Base-by-base conservation (phyloP, 1,284 basidiomycete genomes). In the Termitomyces sp. region DNA sequence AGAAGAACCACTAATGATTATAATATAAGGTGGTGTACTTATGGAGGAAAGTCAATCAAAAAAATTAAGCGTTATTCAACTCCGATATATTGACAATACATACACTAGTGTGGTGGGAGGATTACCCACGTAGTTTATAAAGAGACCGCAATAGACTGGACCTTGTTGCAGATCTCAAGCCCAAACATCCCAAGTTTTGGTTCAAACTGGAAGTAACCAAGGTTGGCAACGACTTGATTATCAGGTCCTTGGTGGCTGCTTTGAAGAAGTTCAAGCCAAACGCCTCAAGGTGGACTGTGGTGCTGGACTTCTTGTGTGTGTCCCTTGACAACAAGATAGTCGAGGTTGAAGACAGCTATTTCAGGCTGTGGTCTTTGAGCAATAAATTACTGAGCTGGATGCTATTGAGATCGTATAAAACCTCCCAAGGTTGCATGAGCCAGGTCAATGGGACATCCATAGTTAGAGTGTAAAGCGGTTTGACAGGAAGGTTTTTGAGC, bases 171-270 rank as follows among this genome's bases (percentile, higher is more conserved):
- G 51, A 98, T 93, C 50, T 86, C 81, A 1, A 98, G 75, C 45
- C 78, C 73, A 74, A 91, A 97, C 0, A 91, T 83, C 2, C 96
- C 96, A 0, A 96, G 96, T 46, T 81, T 86, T 2, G 91, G 89
- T 64, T 93, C 93, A 76, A 99, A 94, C 68, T 99, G 97, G 57
- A 97, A 77, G 69, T 99, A 99, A 3, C 96, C 97, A 8, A 98
- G 73, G 65, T 98, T 99, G 5, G 91, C 93, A 61, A 97, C 93
- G 42, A 98, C 88, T 57, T 84, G 86, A 0, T 91, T 93, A 60
- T 95, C 92, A 0, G 67, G 67, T 11, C 72, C 72, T 51, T 80
- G 69, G 14, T 55, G 16, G 26, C 50, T 54, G 18, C 73, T 71
- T 4, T 71, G 73, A 5, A 79, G 72, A 1, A 96, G 79, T 62